These are phyloP conservation scores for Stylosanthes scabra DNA, from an alignment of 331 rosid species.

Conservation along the genomic window DNA sequence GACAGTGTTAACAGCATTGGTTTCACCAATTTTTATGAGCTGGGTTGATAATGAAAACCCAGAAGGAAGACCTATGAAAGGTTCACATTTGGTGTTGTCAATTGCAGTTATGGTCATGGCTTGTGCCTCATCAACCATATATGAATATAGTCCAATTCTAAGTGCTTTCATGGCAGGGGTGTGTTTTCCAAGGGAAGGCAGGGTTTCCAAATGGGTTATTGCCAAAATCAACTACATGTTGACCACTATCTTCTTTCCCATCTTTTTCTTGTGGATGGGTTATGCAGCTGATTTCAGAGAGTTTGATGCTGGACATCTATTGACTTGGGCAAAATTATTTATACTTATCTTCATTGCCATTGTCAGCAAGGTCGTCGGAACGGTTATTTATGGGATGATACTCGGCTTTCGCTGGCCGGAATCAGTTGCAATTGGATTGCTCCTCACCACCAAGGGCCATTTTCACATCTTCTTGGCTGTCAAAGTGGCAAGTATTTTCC, in stretches of 20 bases:
- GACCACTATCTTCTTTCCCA: conserved; percentile 70
- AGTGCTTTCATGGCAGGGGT: conserved; percentile 91
- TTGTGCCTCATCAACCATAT: conserved; percentile 60
- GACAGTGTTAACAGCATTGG: conserved; percentile 54
- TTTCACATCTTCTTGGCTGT: conserved; percentile 87
- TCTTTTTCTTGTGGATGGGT: conserved; percentile 97
- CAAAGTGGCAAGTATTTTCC: conserved; percentile 62
- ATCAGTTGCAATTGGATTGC: conserved; percentile 83
- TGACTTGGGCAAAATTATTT: conserved; percentile 66
- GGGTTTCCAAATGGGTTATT: conserved; percentile 87
- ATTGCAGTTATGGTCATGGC: conserved; percentile 79
- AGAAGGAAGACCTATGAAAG: conserved; percentile 90
- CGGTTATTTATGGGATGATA: conserved; percentile 63
- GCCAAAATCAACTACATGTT: conserved; percentile 77
- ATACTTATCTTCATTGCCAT: conserved; percentile 47
- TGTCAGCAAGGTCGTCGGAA: conserved; percentile 72
- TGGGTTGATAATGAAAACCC: conserved; percentile 98
- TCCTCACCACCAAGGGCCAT: conserved; percentile 88
- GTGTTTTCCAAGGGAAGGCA: conserved; percentile 82
- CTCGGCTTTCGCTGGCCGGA: conserved; percentile 89
- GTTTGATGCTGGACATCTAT: conserved; percentile 37
- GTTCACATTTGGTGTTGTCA: conserved; percentile 74
- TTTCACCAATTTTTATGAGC: conserved; percentile 72
- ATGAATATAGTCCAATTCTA: conserved; percentile 67
- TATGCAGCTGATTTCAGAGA: conserved; percentile 58